phyloP scores from a whole-genome alignment of 371 early-diverging fungal genomes.

The Gilbertella persicaria region DNA sequence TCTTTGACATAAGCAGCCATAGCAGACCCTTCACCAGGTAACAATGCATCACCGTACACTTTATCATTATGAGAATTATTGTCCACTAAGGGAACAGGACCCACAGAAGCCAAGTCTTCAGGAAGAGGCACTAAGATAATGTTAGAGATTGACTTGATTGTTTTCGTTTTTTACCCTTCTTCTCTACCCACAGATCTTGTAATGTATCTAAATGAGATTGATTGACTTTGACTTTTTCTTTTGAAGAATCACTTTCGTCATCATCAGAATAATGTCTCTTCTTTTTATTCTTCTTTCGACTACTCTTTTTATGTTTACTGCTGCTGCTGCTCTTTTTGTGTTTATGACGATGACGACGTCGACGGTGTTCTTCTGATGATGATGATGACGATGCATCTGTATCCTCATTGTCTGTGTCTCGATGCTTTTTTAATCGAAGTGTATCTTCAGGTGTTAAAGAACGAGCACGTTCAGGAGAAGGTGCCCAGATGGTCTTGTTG shows the following conservation, averaged over 20 bases:
- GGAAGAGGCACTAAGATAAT: conserved; percentile 48
- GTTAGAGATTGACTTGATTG: too few species aligned
- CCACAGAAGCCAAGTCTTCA: conserved; percentile 62
- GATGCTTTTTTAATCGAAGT: conserved; percentile 11
- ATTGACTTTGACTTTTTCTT: conserved; percentile 19
- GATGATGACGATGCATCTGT: conserved; percentile 25
- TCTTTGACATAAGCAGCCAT: conserved; percentile 78
- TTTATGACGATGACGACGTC: conserved; percentile 3
- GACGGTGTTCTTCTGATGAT: conserved; percentile 8
- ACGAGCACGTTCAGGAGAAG: conserved; percentile 59
- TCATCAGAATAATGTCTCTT: conserved; percentile 7
- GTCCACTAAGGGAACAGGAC: conserved; percentile 59
- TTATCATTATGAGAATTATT: conserved; percentile 59
- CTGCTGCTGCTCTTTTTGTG: conserved; percentile 1
- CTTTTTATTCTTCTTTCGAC: conserved; percentile 16
- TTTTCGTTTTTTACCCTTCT: conserved; percentile 58
- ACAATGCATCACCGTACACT: conserved; percentile 75
- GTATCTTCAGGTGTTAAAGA: conserved; percentile 35
- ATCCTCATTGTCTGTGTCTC: conserved; percentile 4
- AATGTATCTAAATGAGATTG: conserved; percentile 45
- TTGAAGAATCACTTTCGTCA: not conserved
- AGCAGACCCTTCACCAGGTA: conserved; percentile 58
- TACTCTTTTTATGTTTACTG: conserved; percentile 23
- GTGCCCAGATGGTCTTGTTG: conserved; percentile 66
- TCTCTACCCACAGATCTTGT: conserved; percentile 65